Conservation (phyloP, 75 land plant species). For the Ceratopteris richardii region DNA sequence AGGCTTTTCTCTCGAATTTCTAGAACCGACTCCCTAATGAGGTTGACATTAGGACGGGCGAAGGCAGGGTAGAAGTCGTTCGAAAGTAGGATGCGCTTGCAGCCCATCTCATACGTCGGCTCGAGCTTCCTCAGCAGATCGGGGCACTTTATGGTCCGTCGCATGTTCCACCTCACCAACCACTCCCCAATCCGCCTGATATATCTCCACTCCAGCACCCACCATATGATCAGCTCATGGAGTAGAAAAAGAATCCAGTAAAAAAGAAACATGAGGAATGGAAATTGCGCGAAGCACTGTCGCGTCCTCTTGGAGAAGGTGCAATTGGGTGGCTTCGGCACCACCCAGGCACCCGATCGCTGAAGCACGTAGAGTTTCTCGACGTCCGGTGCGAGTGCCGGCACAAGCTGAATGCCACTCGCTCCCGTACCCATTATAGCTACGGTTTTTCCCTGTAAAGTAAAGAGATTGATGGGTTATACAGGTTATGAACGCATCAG, state of each 20-base stretch:
- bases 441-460: neutral
- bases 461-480: neutral
- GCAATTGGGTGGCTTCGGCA: neutral
- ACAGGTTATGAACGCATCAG: no score
- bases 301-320: neutral
- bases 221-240: no score
- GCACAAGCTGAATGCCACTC: neutral
- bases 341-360: neutral
- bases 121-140: neutral
- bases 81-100: neutral
- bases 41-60: neutral
- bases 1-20: neutral
- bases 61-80: conserved; percentile 4
- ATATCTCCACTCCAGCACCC: no score
- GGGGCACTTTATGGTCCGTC: neutral
- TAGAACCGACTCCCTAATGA: neutral
- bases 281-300: neutral
- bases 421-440: neutral
- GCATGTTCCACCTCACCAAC: neutral
- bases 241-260: no score
- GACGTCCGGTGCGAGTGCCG: neutral
- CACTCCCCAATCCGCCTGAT: neutral
- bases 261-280: neutral
- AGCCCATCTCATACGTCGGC: neutral
- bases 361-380: neutral